Percentiles rank a stretch among this genome's conserved stretches.
Evolutionary conservation across 2,329 filamentous ascomycete genomes (phyloP).

Genomic region (Ophioceras dolichostomum): DNA sequence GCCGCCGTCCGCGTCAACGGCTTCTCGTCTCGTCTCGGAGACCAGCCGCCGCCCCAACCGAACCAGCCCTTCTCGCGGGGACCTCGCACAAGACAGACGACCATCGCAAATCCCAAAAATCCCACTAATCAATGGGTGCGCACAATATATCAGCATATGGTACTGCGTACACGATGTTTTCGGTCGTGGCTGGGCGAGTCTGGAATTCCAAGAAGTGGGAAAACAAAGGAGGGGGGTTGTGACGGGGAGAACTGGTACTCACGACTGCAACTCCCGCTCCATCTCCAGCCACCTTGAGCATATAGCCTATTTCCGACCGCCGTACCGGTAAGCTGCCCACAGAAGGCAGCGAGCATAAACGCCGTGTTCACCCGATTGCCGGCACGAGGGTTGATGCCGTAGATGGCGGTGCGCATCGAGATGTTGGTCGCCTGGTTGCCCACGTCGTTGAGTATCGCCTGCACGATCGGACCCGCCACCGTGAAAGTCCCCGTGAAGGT

Average conservation of each 20-base stretch:
- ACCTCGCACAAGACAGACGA: conserved; percentile 22
- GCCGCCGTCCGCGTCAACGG: no score
- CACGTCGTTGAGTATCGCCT: conserved; percentile 59
- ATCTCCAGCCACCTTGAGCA: conserved; percentile 36
- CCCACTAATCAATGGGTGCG: conserved; percentile 15
- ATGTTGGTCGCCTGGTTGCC: conserved; percentile 64
- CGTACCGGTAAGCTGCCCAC: conserved; percentile 62
- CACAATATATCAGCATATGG: neutral
- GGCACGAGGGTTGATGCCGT: conserved; percentile 56
- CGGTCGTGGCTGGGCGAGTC: neutral
- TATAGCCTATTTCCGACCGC: conserved; percentile 42
- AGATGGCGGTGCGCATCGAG: conserved; percentile 60
- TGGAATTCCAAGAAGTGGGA: no score
- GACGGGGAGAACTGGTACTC: conserved; percentile 7
- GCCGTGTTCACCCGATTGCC: conserved; percentile 69
- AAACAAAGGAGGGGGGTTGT: neutral
- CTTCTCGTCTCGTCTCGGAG: conserved; percentile 15
- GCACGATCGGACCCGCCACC: conserved; percentile 59
- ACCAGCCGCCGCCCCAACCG: conserved; percentile 30
- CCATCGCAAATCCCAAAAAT: conserved; percentile 21
- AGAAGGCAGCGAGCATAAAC: conserved; percentile 68
- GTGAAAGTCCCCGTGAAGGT: conserved; percentile 55
- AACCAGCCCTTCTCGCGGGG: conserved; percentile 28
- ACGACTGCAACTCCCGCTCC: conserved; percentile 30
- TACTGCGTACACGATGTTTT: neutral